These are phyloP conservation scores for Amylocarpus encephaloides DNA, from an alignment of 2,329 filamentous ascomycete genomes.

Conservation along the genomic window DNA sequence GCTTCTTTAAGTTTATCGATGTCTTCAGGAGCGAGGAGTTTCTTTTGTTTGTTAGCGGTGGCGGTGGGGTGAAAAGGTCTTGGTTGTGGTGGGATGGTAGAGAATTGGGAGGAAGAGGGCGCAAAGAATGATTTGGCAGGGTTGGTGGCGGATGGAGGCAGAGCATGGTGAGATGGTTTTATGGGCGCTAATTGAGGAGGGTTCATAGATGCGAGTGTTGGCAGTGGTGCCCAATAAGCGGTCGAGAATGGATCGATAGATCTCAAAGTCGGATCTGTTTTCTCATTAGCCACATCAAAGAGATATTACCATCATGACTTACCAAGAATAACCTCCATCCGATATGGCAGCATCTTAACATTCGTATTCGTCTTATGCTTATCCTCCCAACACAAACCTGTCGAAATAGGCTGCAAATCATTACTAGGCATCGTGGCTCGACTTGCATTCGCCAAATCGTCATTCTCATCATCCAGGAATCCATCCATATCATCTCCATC, in stretches of 20 bases:
- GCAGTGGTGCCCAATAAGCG: slow-evolving; percentile 59
- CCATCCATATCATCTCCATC: slow-evolving; percentile 66
- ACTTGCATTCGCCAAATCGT: slow-evolving; percentile 47
- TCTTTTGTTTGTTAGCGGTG: slow-evolving; percentile 20
- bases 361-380: slow-evolving; percentile 40
- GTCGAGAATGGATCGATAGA: slow-evolving; percentile 82
- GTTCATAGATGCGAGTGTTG: slow-evolving; percentile 26
- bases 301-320: slow-evolving; percentile 4
- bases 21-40: slow-evolving; percentile 22
- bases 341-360: slow-evolving; percentile 51
- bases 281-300: slow-evolving; percentile 5
- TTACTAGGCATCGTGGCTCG: slow-evolving; percentile 49
- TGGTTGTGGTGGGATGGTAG: background rate
- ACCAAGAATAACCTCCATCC: slow-evolving; percentile 61
- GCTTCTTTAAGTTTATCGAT: slow-evolving; percentile 53
- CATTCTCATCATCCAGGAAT: slow-evolving; percentile 60
- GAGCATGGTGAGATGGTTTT: slow-evolving; percentile 6
- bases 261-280: slow-evolving; percentile 32
- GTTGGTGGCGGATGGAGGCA: slow-evolving; percentile 5
- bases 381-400: slow-evolving; percentile 80
- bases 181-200: slow-evolving; percentile 12
- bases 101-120: slow-evolving; percentile 1
- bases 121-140: slow-evolving; percentile 16
- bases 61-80: background rate
- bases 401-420: slow-evolving; percentile 69